A percentile compares a stretch with the other conserved stretches of the same genome.
Conservation (phyloP, 306 rosid genomes). For the Dalbergia oliveri region DNA sequence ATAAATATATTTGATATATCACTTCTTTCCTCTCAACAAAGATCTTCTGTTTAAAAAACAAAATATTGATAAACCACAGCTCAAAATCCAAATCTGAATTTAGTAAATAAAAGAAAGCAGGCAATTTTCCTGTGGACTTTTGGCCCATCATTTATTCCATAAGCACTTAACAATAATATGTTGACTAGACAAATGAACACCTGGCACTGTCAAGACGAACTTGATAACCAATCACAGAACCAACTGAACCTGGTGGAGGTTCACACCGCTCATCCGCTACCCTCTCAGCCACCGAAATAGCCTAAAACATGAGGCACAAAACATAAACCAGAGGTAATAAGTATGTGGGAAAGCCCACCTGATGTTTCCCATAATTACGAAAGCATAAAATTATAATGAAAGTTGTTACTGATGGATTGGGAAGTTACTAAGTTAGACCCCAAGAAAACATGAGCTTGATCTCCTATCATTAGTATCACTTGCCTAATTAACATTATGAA, state of each 20-base stretch:
- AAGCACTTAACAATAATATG: slow-evolving; percentile 25
- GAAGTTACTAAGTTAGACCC: too few species aligned
- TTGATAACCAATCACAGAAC: slow-evolving; percentile 97
- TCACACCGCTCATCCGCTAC: slow-evolving; percentile 97
- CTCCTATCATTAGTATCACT: too few species aligned
- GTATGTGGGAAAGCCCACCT: neutral
- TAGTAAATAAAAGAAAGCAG: slow-evolving; percentile 21
- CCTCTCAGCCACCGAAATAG: slow-evolving; percentile 96
- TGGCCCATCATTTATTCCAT: neutral
- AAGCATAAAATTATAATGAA: neutral
- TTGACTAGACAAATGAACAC: slow-evolving; percentile 52
- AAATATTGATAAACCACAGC: slow-evolving; percentile 7
- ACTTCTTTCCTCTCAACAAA: neutral
- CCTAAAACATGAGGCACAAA: slow-evolving; percentile 57
- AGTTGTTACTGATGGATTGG: too few species aligned
- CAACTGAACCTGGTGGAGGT: slow-evolving; percentile 86
- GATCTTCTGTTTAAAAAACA: neutral
- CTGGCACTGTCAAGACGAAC: slow-evolving; percentile 98
- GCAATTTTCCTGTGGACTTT: slow-evolving; percentile 12
- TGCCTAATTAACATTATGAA: too few species aligned
- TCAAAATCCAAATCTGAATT: slow-evolving; percentile 18
- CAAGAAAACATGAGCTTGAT: too few species aligned
- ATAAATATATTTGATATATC: slow-evolving; percentile 21
- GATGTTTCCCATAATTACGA: slow-evolving; percentile 3
- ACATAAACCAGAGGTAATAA: slow-evolving; percentile 32